A percentile compares a stretch with the other conserved stretches of the same genome.
Evolutionary conservation across 805 yeast species (phyloP).

Genomic region (Sungouiella blattae): DNA sequence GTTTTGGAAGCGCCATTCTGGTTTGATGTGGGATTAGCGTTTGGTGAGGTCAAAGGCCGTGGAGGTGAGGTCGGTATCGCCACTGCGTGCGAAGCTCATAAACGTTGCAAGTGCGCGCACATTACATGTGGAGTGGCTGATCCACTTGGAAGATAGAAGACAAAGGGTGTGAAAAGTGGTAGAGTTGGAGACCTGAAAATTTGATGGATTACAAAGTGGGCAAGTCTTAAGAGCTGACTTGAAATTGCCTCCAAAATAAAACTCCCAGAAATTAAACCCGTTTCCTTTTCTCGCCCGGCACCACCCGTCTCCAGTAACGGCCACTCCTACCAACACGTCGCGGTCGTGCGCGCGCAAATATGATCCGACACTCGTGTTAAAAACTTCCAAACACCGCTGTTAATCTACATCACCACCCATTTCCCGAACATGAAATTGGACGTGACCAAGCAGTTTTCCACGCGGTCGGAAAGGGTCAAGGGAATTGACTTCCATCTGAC

Average conservation of each 20-base stretch:
- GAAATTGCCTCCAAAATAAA: too few relatives aligned
- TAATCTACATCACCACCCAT: conserved; percentile 2
- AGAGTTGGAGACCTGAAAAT: too few relatives aligned
- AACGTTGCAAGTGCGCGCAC: too few relatives aligned
- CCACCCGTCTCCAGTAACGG: too few relatives aligned
- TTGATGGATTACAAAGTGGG: too few relatives aligned
- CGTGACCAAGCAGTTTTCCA: conserved; percentile 72
- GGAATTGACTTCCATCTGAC: conserved; percentile 97
- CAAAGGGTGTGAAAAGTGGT: too few relatives aligned
- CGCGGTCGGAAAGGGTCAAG: conserved; percentile 94
- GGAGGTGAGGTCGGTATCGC: neutral
- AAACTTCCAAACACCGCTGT: conserved; percentile 6
- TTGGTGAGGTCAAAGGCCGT: neutral
- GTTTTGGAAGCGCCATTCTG: conserved; percentile 58
- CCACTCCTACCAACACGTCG: too few relatives aligned
- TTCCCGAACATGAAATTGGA: conserved; percentile 35
- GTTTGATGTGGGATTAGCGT: neutral
- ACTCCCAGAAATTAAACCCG: too few relatives aligned
- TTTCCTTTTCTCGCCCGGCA: too few relatives aligned
- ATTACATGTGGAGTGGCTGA: too few relatives aligned
- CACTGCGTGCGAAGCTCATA: neutral
- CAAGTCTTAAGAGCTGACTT: too few relatives aligned
- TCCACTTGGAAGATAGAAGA: too few relatives aligned
- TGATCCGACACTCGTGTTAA: conserved; percentile 12
- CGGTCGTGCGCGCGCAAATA: conserved; percentile 12